Percentiles rank a stretch among this genome's conserved stretches.
Conservation (phyloP, 495 filamentous ascomycete genomes). For the Penicillium arizonense region DNA sequence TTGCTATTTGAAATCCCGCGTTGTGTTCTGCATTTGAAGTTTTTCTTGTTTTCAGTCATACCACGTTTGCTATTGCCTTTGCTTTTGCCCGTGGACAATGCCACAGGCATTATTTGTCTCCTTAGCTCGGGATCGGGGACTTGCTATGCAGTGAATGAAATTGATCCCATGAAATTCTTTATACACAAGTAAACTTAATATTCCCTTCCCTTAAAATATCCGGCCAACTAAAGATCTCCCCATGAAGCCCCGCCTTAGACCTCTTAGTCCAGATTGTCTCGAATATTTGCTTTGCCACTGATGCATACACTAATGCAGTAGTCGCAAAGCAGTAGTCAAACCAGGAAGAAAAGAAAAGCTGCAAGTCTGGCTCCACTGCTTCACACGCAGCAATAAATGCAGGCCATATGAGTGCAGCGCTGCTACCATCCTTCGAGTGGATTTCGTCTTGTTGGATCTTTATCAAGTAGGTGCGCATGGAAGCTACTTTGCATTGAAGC, state of each 20-base stretch:
- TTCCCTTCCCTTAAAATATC: constrained; percentile 17
- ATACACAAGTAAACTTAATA: constrained; percentile 19
- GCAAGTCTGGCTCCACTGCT: constrained; percentile 6
- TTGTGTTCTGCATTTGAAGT: no score
- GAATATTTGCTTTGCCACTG: constrained; percentile 10
- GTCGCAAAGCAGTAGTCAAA: constrained; percentile 15
- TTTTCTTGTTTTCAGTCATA: no score
- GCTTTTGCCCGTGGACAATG: no score
- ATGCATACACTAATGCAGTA: constrained; percentile 14
- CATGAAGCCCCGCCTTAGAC: neutral
- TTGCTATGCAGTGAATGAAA: no score
- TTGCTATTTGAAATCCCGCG: no score
- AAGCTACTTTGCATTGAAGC: constrained; percentile 14
- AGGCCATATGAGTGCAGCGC: constrained; percentile 20
- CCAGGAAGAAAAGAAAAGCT: constrained; percentile 16
- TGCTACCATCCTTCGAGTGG: neutral
- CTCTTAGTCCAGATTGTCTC: constrained; percentile 18
- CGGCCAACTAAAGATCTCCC: constrained; percentile 11
- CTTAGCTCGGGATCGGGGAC: no score
- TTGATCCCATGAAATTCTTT: neutral
- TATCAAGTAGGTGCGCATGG: constrained; percentile 5
- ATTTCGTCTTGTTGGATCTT: constrained; percentile 6
- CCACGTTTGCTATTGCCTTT: no score
- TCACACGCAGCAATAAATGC: constrained; percentile 26
- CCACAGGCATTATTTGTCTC: no score